Percentiles rank a stretch among this genome's conserved stretches.
These are phyloP conservation scores for Skeletonema menzelii DNA, from an alignment of 108 stramenopile species.

Conservation along the genomic window DNA sequence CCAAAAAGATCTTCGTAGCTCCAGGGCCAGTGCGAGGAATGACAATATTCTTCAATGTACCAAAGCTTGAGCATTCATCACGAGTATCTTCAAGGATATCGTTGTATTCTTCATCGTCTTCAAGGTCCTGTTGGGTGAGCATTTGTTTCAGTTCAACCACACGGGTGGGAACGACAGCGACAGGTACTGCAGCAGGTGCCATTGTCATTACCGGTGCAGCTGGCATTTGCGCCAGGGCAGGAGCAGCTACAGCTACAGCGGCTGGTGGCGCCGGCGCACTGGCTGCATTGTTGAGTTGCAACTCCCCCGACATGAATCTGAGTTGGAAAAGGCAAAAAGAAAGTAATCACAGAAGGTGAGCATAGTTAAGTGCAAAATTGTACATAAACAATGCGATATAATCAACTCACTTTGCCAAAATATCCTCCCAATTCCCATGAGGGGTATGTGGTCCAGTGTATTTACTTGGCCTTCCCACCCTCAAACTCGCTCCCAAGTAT, in stretches of 20 bases:
- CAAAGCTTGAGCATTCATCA: slow-evolving; percentile 91
- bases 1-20: slow-evolving; percentile 83
- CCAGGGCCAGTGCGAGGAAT: slow-evolving; percentile 84
- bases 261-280: slow-evolving; percentile 30
- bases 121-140: slow-evolving; percentile 83
- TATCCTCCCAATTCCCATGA: slow-evolving; percentile 95
- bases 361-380: not conserved
- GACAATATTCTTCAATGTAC: slow-evolving; percentile 73
- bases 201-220: slow-evolving; percentile 14
- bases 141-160: slow-evolving; percentile 92
- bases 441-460: slow-evolving; percentile 86
- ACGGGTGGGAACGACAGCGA: slow-evolving; percentile 35
- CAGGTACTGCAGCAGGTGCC: not conserved
- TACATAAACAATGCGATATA: not conserved
- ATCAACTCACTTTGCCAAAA: slow-evolving; percentile 77
- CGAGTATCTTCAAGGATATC: slow-evolving; percentile 93
- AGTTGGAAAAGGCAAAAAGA: not conserved
- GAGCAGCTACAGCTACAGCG: slow-evolving; percentile 32
- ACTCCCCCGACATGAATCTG: slow-evolving; percentile 80
- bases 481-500: slow-evolving; percentile 84
- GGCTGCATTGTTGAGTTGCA: slow-evolving; percentile 48
- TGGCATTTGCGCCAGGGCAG: slow-evolving; percentile 17
- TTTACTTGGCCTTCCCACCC: slow-evolving; percentile 90
- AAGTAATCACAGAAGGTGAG: not conserved
- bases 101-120: slow-evolving; percentile 79